Conservation (phyloP, 129 eudicot genomes). For the Saussurea involucrata region DNA sequence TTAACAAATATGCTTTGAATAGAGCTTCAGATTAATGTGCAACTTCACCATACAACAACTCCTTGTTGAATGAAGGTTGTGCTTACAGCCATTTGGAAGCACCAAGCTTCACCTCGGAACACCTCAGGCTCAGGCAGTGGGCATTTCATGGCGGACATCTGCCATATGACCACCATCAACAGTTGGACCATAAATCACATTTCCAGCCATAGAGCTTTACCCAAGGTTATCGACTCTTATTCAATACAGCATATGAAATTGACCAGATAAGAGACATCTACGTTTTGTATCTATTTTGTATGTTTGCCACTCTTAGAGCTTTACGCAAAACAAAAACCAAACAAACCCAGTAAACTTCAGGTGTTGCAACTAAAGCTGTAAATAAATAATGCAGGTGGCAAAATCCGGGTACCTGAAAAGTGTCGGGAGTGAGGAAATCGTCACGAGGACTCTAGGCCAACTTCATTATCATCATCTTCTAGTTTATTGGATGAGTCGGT, state of each 20-base stretch:
- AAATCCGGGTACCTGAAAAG: neutral
- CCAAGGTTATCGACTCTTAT: neutral
- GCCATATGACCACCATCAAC: neutral
- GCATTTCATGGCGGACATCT: neutral
- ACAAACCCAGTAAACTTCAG: neutral
- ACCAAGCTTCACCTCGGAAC: neutral
- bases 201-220: neutral
- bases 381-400: neutral
- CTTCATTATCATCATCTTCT: conserved; percentile 39
- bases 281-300: neutral
- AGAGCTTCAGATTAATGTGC: neutral
- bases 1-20: neutral
- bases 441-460: conserved; percentile 26
- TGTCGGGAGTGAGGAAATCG: neutral
- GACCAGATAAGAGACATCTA: conserved; percentile 1
- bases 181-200: neutral
- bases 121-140: neutral
- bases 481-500: conserved; percentile 36
- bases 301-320: neutral
- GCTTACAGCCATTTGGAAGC: neutral
- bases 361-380: neutral
- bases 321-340: neutral
- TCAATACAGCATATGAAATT: conserved; percentile 6
- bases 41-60: neutral
- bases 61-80: neutral